Percentiles rank a stretch among this genome's conserved stretches.
Conservation (phyloP, 345 rosid genomes). For the Passiflora organensis region DNA sequence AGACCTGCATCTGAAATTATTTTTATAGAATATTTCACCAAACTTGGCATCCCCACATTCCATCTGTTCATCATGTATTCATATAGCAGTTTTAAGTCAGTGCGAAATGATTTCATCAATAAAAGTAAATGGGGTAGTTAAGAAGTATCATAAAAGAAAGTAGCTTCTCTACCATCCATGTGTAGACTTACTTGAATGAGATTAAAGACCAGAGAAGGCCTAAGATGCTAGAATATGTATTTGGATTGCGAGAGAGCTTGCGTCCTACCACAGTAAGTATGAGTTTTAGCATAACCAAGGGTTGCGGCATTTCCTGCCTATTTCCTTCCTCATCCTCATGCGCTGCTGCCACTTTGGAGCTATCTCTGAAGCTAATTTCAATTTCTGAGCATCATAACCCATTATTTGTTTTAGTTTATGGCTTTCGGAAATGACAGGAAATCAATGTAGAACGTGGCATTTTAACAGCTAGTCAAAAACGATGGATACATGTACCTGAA, state of each 20-base stretch:
- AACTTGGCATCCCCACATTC: constrained; percentile 59
- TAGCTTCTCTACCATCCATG: too few species aligned
- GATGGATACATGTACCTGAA: too few species aligned
- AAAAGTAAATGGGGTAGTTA: background rate
- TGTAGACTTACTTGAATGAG: constrained; percentile 48
- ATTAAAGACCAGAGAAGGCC: constrained; percentile 55
- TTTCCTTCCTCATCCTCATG: constrained; percentile 20
- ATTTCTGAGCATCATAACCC: constrained; percentile 21
- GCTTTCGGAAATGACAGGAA: too few species aligned
- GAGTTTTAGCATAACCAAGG: constrained; percentile 41
- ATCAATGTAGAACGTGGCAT: too few species aligned
- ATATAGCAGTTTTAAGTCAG: background rate
- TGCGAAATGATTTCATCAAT: too few species aligned
- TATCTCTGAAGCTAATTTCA: constrained; percentile 50
- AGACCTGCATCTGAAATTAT: constrained; percentile 76
- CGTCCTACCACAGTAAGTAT: constrained; percentile 41
- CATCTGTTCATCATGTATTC: constrained; percentile 42
- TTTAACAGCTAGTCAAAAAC: too few species aligned
- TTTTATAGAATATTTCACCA: constrained; percentile 58
- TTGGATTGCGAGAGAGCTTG: constrained; percentile 55
- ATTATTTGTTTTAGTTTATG: too few species aligned
- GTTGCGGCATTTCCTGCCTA: constrained; percentile 41
- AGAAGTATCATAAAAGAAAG: too few species aligned
- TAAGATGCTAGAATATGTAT: constrained; percentile 46
- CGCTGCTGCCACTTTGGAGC: constrained; percentile 17